Evolutionary conservation across 164 flowering plant species (phyloP), one percentile per base, ranked within the genome.

Genomic region (Magnolia sinica): DNA sequence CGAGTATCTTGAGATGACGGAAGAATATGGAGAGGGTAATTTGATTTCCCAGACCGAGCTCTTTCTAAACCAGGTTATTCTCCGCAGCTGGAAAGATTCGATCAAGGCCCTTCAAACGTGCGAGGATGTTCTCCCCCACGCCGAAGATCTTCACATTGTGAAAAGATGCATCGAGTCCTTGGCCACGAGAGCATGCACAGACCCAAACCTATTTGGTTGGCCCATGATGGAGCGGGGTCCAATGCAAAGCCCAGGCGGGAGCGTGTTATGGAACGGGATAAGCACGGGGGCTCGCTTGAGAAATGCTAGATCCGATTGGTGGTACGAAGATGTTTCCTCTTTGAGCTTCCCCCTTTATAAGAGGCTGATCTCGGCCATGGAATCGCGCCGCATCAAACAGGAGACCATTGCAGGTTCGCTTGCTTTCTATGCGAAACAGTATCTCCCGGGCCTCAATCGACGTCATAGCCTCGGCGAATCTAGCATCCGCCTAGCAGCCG

Each of bases 231-330:
- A 91, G 78, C 90, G 82, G 49, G 89, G 95, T 24, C 92, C 92
- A 22, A 87, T 91, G 92, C 98, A 92, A 83, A 94, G 96, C 76
- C 97, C 96, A 4, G 96, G 97, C 65, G 98, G 95, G 45, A 92
- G 95, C 78, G 88, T 92, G 20, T 74, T 94, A 74, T 92, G 98
- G 98, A 94, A 94, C 76, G 98, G 98, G 66, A 92, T 94, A 67
- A 92, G 96, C 82, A 92, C 97, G 2, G 97, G 98, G 49, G 98
- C 96, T 69, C 86, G 92, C 74, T 91, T 91, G 24, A 89, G 83
- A 79, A 86, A 87, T 74, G 72, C 87, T 7, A 86, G 86, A 75
- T 83, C 91, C 64, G 97, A 92, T 83, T 94, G 98, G 98, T 94
- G 98, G 98, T 92, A 91, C 59, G 96, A 91, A 50, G 98, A 94